A percentile compares a stretch with the other conserved stretches of the same genome.
Evolutionary conservation across 768 basidiomycete species (phyloP).

Genomic region (Lyophyllum shimeji): DNA sequence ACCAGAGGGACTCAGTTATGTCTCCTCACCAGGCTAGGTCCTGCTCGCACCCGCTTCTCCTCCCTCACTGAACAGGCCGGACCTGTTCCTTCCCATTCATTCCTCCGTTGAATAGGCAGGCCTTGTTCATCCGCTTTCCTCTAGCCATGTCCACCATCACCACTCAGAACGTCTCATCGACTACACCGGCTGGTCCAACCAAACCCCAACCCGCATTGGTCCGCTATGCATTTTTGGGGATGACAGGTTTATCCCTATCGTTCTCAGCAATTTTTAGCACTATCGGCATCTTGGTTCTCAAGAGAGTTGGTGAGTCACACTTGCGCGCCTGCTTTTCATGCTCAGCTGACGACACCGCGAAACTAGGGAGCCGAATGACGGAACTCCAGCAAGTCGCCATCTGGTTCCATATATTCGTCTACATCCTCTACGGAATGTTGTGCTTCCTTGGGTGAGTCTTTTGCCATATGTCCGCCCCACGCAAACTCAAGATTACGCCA

Average conservation of each 20-base stretch:
- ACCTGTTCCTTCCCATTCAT: constrained; percentile 12
- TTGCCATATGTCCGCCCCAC: neutral
- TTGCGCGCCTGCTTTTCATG: neutral
- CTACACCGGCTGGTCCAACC: constrained; percentile 3
- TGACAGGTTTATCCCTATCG: constrained; percentile 6
- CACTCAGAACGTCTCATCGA: neutral
- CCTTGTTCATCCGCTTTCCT: constrained; percentile 15
- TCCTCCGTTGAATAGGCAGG: constrained; percentile 14
- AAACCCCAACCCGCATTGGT: constrained; percentile 9
- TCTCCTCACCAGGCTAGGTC: constrained; percentile 13
- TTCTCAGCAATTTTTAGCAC: constrained; percentile 11
- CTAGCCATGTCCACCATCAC: neutral
- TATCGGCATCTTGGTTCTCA: constrained; percentile 10
- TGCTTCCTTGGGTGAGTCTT: constrained; percentile 20
- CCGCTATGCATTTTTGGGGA: constrained; percentile 6
- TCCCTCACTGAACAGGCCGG: constrained; percentile 13
- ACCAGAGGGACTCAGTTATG: neutral
- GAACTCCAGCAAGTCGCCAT: constrained; percentile 18
- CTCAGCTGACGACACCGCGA: neutral
- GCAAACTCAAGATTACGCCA: neutral
- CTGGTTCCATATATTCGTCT: constrained; percentile 21
- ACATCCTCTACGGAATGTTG: constrained; percentile 13
- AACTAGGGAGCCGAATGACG: constrained; percentile 13
- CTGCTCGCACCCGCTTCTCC: constrained; percentile 4
- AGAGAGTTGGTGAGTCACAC: constrained; percentile 6